phyloP scores from a whole-genome alignment of 768 basidiomycete species.

The Lactarius akahatsu region DNA sequence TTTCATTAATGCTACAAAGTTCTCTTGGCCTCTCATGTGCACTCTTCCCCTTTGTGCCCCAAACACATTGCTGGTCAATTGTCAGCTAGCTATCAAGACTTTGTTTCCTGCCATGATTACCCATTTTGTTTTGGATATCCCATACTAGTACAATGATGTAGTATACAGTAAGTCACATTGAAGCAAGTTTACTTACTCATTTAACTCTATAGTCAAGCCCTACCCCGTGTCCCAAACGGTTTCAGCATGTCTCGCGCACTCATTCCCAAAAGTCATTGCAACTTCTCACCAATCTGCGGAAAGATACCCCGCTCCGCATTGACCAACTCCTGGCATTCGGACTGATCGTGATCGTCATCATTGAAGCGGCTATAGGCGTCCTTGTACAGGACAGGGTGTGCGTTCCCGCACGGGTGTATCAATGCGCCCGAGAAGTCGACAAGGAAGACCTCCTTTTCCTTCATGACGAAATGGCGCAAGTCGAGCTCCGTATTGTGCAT shows the following conservation, averaged over 20 bases:
- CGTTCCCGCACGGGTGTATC: slow-evolving; percentile 8
- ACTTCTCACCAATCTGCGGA: slow-evolving; percentile 5
- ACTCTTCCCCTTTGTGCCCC: too few relatives aligned
- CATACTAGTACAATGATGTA: too few relatives aligned
- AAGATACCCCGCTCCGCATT: slow-evolving; percentile 2
- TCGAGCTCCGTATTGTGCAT: slow-evolving; percentile 15
- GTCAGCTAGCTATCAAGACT: too few relatives aligned
- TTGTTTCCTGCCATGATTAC: too few relatives aligned
- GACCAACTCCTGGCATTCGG: slow-evolving; percentile 7
- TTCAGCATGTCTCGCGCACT: neutral
- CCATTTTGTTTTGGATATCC: too few relatives aligned
- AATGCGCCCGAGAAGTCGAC: slow-evolving; percentile 16
- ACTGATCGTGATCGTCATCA: slow-evolving; percentile 3
- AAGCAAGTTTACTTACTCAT: neutral
- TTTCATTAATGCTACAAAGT: too few relatives aligned
- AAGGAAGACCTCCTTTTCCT: slow-evolving; percentile 13
- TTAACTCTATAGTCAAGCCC: neutral
- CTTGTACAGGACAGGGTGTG: slow-evolving; percentile 1
- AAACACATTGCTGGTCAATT: too few relatives aligned
- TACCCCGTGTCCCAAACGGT: neutral
- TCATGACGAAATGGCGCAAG: slow-evolving; percentile 24
- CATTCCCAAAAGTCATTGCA: neutral
- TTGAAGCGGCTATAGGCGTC: neutral
- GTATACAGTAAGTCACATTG: too few relatives aligned
- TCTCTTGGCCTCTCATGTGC: too few relatives aligned